These are phyloP conservation scores for Pyrenochaeta sp. DNA, from an alignment of 2,329 filamentous ascomycete species.

Conservation along the genomic window DNA sequence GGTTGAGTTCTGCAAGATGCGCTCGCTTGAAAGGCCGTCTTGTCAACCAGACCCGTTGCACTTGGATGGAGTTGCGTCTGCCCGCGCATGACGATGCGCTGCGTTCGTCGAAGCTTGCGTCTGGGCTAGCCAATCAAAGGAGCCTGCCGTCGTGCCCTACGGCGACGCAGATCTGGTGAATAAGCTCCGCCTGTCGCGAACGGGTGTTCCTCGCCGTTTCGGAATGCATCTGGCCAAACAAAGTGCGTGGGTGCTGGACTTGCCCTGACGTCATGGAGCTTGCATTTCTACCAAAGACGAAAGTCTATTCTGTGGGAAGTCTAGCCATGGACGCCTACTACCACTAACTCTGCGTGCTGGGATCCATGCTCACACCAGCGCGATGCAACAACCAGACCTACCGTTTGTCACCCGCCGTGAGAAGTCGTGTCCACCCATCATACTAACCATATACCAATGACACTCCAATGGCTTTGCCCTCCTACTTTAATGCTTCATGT, in stretches of 20 bases:
- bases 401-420: too few relatives aligned
- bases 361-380: too few relatives aligned
- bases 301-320: too few relatives aligned
- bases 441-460: not conserved
- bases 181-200: slow-evolving; percentile 1
- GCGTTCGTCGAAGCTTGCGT: not conserved
- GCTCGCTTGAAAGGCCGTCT: too few relatives aligned
- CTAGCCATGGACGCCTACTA: too few relatives aligned
- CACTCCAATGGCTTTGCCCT: not conserved
- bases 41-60: not conserved
- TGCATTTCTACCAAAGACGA: not conserved
- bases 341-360: too few relatives aligned
- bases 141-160: not conserved
- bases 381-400: too few relatives aligned
- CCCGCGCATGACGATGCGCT: not conserved
- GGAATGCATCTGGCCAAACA: not conserved
- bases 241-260: too few relatives aligned
- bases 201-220: not conserved
- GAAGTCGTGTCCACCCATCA: too few relatives aligned
- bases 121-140: not conserved
- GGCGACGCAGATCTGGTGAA: slow-evolving; percentile 8
- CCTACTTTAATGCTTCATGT: not conserved
- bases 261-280: not conserved
- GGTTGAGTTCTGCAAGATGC: too few relatives aligned
- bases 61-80: not conserved